Evolutionary conservation across 2,329 filamentous ascomycete genomes (phyloP), one percentile per base, ranked within the genome.

Genomic region (Aspergillus uvarum): DNA sequence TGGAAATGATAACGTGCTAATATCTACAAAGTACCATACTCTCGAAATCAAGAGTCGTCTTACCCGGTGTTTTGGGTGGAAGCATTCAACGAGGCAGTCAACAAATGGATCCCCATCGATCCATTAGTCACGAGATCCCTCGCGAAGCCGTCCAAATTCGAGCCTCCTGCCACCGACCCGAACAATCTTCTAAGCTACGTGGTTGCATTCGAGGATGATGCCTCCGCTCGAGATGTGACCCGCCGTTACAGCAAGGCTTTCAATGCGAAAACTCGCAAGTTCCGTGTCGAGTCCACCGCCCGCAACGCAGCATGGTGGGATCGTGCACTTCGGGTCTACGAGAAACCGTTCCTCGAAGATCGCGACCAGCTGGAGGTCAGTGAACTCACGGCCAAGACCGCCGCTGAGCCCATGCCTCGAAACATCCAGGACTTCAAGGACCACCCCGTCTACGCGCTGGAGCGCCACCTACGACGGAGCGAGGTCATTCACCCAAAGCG

Each of bases 61-160:
- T 91, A 89, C 68, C 95, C 95, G 0, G 83, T 98, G 3, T 98
- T 92, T 72, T 99, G 95, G 95, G 89, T 97, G 0, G 95, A 99
- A 77, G 88, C 91, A 3, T 90, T 96, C 65, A 93, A 97, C 64
- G 81, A 87, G 56, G 89, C 90, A 0, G 86, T 92, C 64, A 91
- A 97, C 72, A 96, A 92, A 79, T 99, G 95, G 95, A 85, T 96
- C 58, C 85, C 92, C 0, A 86, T 95, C 42, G 95, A 99, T 72
- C 87, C 93, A 0, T 76, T 97, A 0, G 92, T 95, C 2, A 96
- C 93, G 0, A 83, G 85, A 58, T 89, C 87, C 65, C 86, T 96
- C 57, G 91, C 88, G 72, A 92, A 90, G 61, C 86, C 91, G 0
- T 83, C 82, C 31, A 87, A 85, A 51, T 81, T 99, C 29, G 95